Base-by-base conservation (phyloP, 176 grass and related monocot genomes). In the Rhynchospora pubera region DNA sequence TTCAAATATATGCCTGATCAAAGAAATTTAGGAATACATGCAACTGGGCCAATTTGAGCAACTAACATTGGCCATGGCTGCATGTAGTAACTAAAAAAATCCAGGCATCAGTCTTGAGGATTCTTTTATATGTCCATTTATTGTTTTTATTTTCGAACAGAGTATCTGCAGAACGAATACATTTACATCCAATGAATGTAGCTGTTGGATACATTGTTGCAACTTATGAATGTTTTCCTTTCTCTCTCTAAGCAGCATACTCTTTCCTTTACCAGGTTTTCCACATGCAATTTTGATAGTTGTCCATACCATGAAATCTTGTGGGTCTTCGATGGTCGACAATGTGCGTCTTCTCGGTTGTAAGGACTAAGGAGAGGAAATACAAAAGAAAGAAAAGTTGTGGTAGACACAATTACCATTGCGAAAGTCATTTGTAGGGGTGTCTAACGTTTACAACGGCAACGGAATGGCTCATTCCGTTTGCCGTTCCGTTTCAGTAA, bases 201-300 rank as follows among this genome's bases (percentile, higher is more conserved):
- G n/a, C n/a, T n/a, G n/a, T n/a, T n/a, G n/a, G n/a, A n/a, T n/a
- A n/a, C n/a, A n/a, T n/a, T n/a, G n/a, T n/a, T n/a, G n/a, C n/a
- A n/a, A n/a, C n/a, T n/a, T n/a, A n/a, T n/a, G n/a, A n/a, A 9
- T 19, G 21, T 71, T 10, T 22, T 39, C 34, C 9, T 11, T 16
- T 71, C 21, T 21, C n/a, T n/a, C 1, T 8, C 28, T n/a, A 68
- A 52, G 12, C 22, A 53, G 52, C 21, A 53, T 14, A 72, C 9
- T 75, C 21, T 75, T 52, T 75, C 14, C 9, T 63, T 23, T 62
- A 64, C 70, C 61, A 82, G 79, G 79, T 82, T 34, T 82, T 64
- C 44, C 19, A 26, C 57, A 82, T 82, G 79, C 60, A 82, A 46
- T 82, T 47, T 44, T 81, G 28, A 76, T 4, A 13, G 48, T 18